Conservation (phyloP, 768 basidiomycete genomes). For the Mrakia gelida region DNA sequence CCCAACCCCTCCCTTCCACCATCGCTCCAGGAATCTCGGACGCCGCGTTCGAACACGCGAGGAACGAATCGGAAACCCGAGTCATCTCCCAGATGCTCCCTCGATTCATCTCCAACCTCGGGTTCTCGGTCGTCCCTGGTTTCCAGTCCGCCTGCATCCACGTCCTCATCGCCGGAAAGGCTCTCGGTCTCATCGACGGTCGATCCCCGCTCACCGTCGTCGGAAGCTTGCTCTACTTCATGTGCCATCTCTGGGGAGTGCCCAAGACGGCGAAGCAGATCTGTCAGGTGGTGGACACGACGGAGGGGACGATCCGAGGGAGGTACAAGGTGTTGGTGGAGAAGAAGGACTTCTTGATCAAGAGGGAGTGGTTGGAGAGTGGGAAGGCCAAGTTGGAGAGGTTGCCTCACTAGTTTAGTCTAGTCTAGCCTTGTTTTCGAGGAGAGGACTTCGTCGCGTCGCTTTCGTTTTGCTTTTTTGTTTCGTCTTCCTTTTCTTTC, state of each 20-base stretch:
- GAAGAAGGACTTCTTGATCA: slow-evolving; percentile 72
- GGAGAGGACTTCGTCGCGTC: not conserved
- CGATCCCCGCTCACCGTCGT: slow-evolving; percentile 96
- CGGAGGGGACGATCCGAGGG: slow-evolving; percentile 89
- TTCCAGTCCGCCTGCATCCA: slow-evolving; percentile 79
- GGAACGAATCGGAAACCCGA: slow-evolving; percentile 20
- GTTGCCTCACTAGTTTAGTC: slow-evolving; percentile 30
- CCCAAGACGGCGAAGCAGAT: slow-evolving; percentile 77
- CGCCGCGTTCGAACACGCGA: slow-evolving; percentile 22
- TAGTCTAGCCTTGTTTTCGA: too few species aligned
- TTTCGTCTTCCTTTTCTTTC: not conserved
- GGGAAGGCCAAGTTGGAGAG: slow-evolving; percentile 44
- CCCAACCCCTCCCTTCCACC: not conserved
- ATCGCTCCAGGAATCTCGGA: slow-evolving; percentile 24
- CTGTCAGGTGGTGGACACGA: slow-evolving; percentile 83
- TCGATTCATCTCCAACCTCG: slow-evolving; percentile 34
- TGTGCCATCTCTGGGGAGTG: slow-evolving; percentile 72
- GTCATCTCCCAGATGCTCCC: slow-evolving; percentile 33
- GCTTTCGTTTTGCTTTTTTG: not conserved
- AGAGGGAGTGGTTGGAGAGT: slow-evolving; percentile 77
- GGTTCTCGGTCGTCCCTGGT: slow-evolving; percentile 47
- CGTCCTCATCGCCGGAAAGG: slow-evolving; percentile 72
- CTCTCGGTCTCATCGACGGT: slow-evolving; percentile 85
- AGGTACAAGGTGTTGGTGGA: slow-evolving; percentile 67
- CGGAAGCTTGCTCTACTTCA: slow-evolving; percentile 93